Base-by-base conservation (phyloP, 176 grass and related monocot species). In the Raddia guianensis region DNA sequence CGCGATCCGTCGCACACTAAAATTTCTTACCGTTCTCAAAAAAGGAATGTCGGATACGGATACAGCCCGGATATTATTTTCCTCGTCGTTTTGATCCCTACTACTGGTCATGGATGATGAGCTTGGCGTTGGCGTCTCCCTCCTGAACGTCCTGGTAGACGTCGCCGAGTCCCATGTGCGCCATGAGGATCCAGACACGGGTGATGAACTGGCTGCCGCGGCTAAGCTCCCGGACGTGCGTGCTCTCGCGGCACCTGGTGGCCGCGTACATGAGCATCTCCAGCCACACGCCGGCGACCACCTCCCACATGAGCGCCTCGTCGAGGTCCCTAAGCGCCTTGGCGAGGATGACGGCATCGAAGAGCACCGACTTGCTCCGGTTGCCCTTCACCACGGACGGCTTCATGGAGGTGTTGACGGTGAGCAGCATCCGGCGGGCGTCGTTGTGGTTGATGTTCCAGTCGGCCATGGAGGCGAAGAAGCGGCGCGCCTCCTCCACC, bases 251-350 rank as follows among this genome's bases (percentile, higher is more conserved):
- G 63, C 87, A 89, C 64, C 64, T 89, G 16, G 40, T 48, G 9
- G 82, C 87, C 13, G 87, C 87, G 32, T 57, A 89, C 0, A 63
- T 84, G 2, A 89, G 87, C 82, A 89, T 89, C 70, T 89, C 87
- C 15, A 0, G 2, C 87, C 87, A 89, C 6, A 89, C 76, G 0
- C 12, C 10, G 0, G 70, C 3, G 16, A 84, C 9, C 11, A 89
- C 21, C 37, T 10, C 33, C 87, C 87, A 80, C 70, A 69, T 75
- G 12, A 63, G 7, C 2, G 5, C 48, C 0, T 54, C 27, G 44
- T 15, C 27, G 16, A 89, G 42, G 0, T 46, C 0, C 8, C 8
- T 1, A 3, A 89, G 81, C 47, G 0, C 70, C 81, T 84, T 89
- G 54, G 81, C 81, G 0, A 89, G 76, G 81, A 84, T 89, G 35